Evolutionary conservation across 163 green algal genomes (phyloP).

Genomic region (Trebouxia gelatinosa): DNA sequence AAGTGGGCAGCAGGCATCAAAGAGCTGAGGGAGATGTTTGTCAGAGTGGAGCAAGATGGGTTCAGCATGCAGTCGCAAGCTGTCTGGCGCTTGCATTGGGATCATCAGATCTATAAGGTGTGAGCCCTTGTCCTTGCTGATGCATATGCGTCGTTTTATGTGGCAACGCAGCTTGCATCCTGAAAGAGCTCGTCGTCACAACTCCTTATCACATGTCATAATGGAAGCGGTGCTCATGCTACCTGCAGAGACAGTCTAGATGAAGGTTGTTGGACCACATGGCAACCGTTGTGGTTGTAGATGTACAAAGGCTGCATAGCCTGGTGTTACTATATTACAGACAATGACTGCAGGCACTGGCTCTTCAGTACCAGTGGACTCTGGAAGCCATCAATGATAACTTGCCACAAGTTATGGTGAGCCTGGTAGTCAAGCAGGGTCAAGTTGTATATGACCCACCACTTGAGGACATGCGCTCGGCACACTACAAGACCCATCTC

Average conservation of each 20-base stretch:
- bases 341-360: conserved; percentile 50
- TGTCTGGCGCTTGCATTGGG: conserved; percentile 80
- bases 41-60: conserved; percentile 62
- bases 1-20: conserved; percentile 65
- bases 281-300: background rate
- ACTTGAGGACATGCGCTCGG: conserved; percentile 73
- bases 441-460: conserved; percentile 69
- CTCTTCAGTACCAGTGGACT: conserved; percentile 68
- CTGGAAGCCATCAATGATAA: conserved; percentile 70
- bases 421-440: conserved; percentile 58
- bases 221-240: background rate
- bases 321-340: background rate
- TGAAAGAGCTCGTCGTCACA: background rate
- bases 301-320: background rate
- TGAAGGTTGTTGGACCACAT: too few species aligned
- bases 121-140: background rate
- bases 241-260: too few species aligned
- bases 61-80: conserved; percentile 56
- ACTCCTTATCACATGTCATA: background rate
- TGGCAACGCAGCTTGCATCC: background rate
- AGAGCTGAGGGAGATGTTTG: conserved; percentile 72
- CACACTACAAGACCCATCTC: conserved; percentile 66
- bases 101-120: conserved; percentile 75
- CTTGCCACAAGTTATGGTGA: conserved; percentile 55
- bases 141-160: background rate